Evolutionary conservation across 768 basidiomycete species (phyloP), one percentile per base, ranked within the genome.

Genomic region (Myochromella boudieri): DNA sequence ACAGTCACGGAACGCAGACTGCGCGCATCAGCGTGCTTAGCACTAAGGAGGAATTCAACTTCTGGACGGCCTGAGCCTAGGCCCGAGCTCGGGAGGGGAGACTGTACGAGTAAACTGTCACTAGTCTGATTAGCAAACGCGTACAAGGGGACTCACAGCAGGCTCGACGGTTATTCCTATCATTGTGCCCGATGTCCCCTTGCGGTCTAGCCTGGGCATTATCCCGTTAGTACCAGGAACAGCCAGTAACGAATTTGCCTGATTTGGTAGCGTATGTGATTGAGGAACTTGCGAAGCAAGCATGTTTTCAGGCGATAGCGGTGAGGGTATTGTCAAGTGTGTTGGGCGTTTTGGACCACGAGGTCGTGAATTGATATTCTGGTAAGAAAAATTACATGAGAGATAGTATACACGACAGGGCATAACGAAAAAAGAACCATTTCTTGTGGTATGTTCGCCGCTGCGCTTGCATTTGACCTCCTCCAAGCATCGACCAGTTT

Each of bases 281-380:
- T 22, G 27, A 29, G 43, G 43, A 9, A 25, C 14, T 5, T 6
- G 10, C 3, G 17, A 21, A 14, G 14, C 21, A n/a, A 24, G 12
- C 18, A 33, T 4, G 18, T 21, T 33, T 25, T 38, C 38, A 14
- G 37, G 42, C 4, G 56, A 46, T 17, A 61, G 54, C 11, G 46
- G 58, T 9, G 49, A 41, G 26, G 60, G 58, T 3, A 61, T 48
- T 7, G 58, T 60, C 20, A 61, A 47, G 29, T 56, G 41, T 20
- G 24, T 37, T 21, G 60, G 60, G 11, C 58, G 53, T 31, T 44
- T 42, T 21, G 53, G 56, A 33, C 29, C 44, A 37, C 38, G 26
- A 6, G 37, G 45, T 7, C 44, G 37, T 29, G 7, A 28, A 22
- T 28, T 28, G 29, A 10, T 26, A 17, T 18, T 53, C 51, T 42